These are phyloP conservation scores for Nannochloropsis gaditana DNA, from an alignment of 108 stramenopile genomes.

Conservation along the genomic window DNA sequence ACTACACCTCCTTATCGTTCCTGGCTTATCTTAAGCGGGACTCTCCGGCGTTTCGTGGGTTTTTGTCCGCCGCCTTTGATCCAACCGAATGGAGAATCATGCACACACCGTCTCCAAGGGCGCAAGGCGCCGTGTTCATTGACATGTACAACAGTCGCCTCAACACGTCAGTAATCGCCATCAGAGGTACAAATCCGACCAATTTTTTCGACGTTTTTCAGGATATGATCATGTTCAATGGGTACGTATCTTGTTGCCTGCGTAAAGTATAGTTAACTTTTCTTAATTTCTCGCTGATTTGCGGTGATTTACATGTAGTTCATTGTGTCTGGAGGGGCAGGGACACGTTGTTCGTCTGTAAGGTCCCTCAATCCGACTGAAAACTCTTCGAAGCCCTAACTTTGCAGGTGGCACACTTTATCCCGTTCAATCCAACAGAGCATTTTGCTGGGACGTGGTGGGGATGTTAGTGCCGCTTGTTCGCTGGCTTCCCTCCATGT, in stretches of 20 bases:
- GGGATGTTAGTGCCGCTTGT: constrained; percentile 17
- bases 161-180: not conserved
- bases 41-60: not conserved
- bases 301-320: not conserved
- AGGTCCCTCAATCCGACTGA: no score
- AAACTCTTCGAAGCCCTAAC: no score
- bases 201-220: constrained; percentile 16
- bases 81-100: not conserved
- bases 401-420: not conserved
- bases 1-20: not conserved
- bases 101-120: not conserved
- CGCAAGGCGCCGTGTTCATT: not conserved
- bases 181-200: not conserved
- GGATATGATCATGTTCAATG: not conserved
- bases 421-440: constrained; percentile 1
- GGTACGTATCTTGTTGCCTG: not conserved
- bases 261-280: no score
- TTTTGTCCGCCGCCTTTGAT: not conserved
- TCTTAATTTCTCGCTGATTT: no score
- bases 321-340: not conserved
- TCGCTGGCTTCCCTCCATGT: not conserved
- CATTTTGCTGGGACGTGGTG: not conserved
- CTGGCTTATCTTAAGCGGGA: constrained; percentile 14
- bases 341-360: not conserved
- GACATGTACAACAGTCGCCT: constrained; percentile 2